Evolutionary conservation across 306 rosid genomes (phyloP), one percentile per base, ranked within the genome.

Genomic region (Acacia acuminata): DNA sequence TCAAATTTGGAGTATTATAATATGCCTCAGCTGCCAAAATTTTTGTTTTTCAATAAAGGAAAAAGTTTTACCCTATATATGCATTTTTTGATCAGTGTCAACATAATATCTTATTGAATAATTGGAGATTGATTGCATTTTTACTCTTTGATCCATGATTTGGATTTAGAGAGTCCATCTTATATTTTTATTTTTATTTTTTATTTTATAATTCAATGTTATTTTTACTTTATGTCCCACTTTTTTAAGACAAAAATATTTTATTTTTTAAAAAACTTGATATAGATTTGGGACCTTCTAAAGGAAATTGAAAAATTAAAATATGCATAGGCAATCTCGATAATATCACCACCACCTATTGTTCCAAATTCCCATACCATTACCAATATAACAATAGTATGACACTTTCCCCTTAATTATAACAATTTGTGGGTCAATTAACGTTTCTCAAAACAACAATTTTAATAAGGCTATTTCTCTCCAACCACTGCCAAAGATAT

Each of bases 401-500:
- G 0, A 8, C 6, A 38, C 6, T 38, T 58, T 22, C 8, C 13
- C 15, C 66, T 10, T 22, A 56, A 58, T 24, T 60, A 60, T 10
- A 60, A 64, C 76, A 73, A 60, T 83, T 77, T 77, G 14, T 50
- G 80, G 56, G 20, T 5, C 56, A 79, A 75, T 88, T 70, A 64
- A 67, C 73, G 51, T 55, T 85, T 43, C 25, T 75, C 78, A 30
- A 30, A 30, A 30, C 77, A 86, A 78, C 84, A 90, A 88, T 80
- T 86, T 77, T 58, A 55, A 78, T 30, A 77, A 76, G 82, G 79
- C 82, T 24, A 69, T 83, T 84, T 79, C 51, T 27, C 81, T 48
- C 79, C 32, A 61, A 84, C 70, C 83, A 67, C 79, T 51, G 84
- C 83, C 74, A 73, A 89, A 76, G 84, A 77, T 85, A 56, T 63